These are phyloP conservation scores for Phytophthora melonis DNA, from an alignment of 352 stramenopile species.

Conservation along the genomic window DNA sequence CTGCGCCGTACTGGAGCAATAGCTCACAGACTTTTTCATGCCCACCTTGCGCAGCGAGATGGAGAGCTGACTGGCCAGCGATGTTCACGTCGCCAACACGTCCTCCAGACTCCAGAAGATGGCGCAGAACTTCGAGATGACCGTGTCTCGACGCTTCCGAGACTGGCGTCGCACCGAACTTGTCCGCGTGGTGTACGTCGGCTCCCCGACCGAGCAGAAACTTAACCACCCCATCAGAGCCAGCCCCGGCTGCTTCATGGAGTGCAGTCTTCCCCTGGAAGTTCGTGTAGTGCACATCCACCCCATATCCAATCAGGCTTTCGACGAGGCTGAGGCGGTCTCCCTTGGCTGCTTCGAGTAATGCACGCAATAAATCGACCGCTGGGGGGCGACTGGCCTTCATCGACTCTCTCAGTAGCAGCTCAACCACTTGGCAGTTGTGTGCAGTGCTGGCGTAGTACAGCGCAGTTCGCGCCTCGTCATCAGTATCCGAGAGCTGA, in stretches of 20 bases:
- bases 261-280: slow-evolving; percentile 8
- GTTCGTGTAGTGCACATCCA: not conserved
- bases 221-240: not conserved
- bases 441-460: not conserved
- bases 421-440: not conserved
- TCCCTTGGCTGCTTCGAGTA: not conserved
- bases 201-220: slow-evolving; percentile 5
- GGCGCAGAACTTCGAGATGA: not conserved
- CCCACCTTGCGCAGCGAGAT: slow-evolving; percentile 6
- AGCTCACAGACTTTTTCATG: not conserved
- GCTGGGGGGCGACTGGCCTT: not conserved
- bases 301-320: not conserved
- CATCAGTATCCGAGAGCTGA: not conserved
- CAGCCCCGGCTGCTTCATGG: not conserved
- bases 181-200: not conserved
- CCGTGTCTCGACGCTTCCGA: slow-evolving; percentile 4
- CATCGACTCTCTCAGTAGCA: not conserved
- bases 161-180: slow-evolving; percentile 12
- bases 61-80: slow-evolving; percentile 1
- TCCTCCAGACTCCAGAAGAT: not conserved
- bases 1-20: not conserved
- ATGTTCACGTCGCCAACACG: not conserved
- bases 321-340: not conserved
- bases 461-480: not conserved
- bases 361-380: not conserved